phyloP scores from a whole-genome alignment of 148 eudicot genomes.

The Camellia granthamiana region DNA sequence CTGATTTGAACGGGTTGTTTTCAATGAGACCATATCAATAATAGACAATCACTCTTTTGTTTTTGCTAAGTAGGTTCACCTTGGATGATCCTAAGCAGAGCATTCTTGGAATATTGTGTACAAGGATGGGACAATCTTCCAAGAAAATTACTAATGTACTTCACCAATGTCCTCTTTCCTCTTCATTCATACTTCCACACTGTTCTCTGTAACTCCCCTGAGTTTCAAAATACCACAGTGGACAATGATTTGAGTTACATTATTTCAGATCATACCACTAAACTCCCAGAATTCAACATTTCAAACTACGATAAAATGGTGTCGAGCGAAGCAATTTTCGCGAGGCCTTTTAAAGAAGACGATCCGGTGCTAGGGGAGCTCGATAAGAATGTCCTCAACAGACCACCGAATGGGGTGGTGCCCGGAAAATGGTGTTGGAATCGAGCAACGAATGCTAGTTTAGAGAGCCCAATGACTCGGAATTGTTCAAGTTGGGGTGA shows the following conservation, averaged over 20 bases:
- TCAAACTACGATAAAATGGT: conserved; percentile 14
- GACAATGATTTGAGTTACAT: conserved; percentile 29
- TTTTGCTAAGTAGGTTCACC: conserved; percentile 24
- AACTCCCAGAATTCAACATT: not conserved
- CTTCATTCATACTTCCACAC: conserved; percentile 47
- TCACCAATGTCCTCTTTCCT: conserved; percentile 28
- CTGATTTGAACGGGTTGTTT: too few species aligned
- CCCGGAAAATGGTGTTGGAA: conserved; percentile 36
- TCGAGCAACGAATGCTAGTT: not conserved
- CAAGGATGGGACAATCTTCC: conserved; percentile 44
- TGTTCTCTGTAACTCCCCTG: conserved; percentile 41
- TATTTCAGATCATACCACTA: not conserved
- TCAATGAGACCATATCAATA: too few species aligned
- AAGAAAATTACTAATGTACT: conserved; percentile 43
- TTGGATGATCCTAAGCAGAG: conserved; percentile 34
- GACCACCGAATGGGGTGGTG: conserved; percentile 14
- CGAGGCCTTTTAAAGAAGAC: conserved; percentile 20
- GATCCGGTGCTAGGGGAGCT: conserved; percentile 20
- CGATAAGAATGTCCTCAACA: conserved; percentile 27
- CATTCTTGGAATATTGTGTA: conserved; percentile 35
- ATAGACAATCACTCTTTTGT: not conserved
- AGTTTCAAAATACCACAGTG: conserved; percentile 32
- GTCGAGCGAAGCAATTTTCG: conserved; percentile 20
- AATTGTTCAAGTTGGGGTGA: conserved; percentile 28
- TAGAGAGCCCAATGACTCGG: not conserved